These are phyloP conservation scores for Dissophora ornata DNA, from an alignment of 192 early-diverging fungal species.

Conservation along the genomic window DNA sequence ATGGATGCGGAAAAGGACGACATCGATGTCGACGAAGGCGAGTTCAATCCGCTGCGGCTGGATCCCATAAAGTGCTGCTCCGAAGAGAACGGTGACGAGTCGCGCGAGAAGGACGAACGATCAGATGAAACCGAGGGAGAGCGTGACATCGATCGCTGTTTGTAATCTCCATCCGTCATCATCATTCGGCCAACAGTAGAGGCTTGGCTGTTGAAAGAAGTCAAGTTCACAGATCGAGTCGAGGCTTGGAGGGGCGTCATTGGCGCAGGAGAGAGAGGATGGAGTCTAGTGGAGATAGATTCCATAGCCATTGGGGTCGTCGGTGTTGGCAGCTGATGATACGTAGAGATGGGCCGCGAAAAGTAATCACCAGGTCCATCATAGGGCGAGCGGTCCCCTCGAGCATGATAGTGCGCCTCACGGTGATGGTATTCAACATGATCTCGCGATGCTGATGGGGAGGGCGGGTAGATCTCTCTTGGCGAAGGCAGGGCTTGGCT, in stretches of 20 bases:
- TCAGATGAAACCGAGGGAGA: constrained; percentile 40
- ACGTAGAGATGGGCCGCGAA: constrained; percentile 19
- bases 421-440: constrained; percentile 22
- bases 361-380: constrained; percentile 40
- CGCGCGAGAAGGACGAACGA: constrained; percentile 22
- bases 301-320: constrained; percentile 23
- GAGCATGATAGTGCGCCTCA: constrained; percentile 2
- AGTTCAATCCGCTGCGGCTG: constrained; percentile 1
- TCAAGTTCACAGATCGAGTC: constrained; percentile 9
- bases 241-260: constrained; percentile 24
- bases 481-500: constrained; percentile 23
- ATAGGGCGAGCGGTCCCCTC: constrained; percentile 17
- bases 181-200: constrained; percentile 4
- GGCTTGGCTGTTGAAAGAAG: constrained; percentile 4
- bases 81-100: constrained; percentile 22
- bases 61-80: background rate
- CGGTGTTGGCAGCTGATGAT: constrained; percentile 32
- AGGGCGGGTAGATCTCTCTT: constrained; percentile 15
- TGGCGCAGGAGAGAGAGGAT: constrained; percentile 8
- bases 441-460: constrained; percentile 26
- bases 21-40: constrained; percentile 18
- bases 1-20: constrained; percentile 8
- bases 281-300: background rate
- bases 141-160: constrained; percentile 24
- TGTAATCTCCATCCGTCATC: constrained; percentile 34